Evolutionary conservation across 371 early-diverging fungal genomes (phyloP).

Genomic region (Blakeslea trispora): DNA sequence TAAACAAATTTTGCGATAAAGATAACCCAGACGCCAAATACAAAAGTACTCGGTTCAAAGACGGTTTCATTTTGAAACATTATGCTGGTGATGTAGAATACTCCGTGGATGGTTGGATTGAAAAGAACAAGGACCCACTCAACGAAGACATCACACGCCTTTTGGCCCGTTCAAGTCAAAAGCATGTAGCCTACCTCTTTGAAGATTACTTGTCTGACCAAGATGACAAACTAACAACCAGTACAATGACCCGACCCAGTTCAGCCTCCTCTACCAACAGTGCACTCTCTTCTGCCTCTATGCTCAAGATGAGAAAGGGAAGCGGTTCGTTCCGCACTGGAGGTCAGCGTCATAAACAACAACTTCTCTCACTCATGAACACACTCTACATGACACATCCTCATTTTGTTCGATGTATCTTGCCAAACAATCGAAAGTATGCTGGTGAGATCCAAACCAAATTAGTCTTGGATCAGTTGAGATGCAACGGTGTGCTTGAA

Average conservation of each 20-base stretch:
- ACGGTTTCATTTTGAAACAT: conserved; percentile 95
- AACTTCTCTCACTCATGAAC: conserved; percentile 90
- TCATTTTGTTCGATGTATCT: conserved; percentile 99
- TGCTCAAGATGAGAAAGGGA: conserved; percentile 39
- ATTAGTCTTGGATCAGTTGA: conserved; percentile 94
- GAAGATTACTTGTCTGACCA: conserved; percentile 75
- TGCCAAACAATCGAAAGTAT: conserved; percentile 96
- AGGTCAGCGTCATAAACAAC: conserved; percentile 97
- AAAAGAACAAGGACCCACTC: conserved; percentile 99
- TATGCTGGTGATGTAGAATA: conserved; percentile 99
- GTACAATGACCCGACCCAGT: background rate
- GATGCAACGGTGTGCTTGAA: conserved; percentile 99
- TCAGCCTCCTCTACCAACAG: background rate
- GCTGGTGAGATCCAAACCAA: conserved; percentile 81
- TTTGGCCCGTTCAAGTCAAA: conserved; percentile 82
- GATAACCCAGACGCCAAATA: conserved; percentile 69
- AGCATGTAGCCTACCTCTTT: conserved; percentile 81
- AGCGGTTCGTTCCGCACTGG: conserved; percentile 97
- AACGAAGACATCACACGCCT: conserved; percentile 95
- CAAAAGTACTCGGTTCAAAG: conserved; percentile 84
- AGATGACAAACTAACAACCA: conserved; percentile 26
- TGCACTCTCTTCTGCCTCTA: conserved; percentile 19
- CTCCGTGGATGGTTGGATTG: conserved; percentile 94
- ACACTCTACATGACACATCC: conserved; percentile 94
- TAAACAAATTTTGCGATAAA: conserved; percentile 87